These are phyloP conservation scores for Psilocybe subaeruginosa DNA, from an alignment of 768 basidiomycete species.

Conservation along the genomic window DNA sequence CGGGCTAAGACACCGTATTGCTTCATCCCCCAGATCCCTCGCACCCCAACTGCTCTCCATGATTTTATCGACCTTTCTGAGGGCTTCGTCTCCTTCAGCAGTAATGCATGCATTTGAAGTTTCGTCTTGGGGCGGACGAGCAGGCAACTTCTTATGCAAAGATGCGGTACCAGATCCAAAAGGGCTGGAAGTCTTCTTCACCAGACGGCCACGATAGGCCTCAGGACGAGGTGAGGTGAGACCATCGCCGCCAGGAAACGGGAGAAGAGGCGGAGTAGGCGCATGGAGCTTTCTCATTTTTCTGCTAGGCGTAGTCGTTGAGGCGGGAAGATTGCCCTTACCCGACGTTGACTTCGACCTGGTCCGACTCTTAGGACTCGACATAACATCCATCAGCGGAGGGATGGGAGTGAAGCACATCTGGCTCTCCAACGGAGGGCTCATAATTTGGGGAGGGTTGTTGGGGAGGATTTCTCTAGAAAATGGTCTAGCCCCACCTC, in stretches of 20 bases:
- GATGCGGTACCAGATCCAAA: slow-evolving; percentile 1
- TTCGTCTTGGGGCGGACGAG: slow-evolving; percentile 1
- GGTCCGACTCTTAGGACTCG: not conserved
- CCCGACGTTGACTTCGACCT: not conserved
- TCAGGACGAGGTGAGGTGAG: not conserved
- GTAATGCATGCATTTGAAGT: not conserved
- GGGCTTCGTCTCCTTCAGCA: slow-evolving; percentile 22
- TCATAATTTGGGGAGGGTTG: slow-evolving; percentile 61
- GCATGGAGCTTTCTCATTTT: slow-evolving; percentile 2
- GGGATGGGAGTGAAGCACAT: slow-evolving; percentile 54
- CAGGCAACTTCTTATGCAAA: slow-evolving; percentile 1
- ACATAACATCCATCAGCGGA: not conserved
- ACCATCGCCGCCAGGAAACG: not conserved
- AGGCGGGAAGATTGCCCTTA: not conserved
- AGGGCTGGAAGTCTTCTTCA: slow-evolving; percentile 1
- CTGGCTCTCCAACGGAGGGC: slow-evolving; percentile 55
- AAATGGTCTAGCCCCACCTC: not conserved
- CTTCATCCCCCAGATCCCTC: slow-evolving; percentile 20
- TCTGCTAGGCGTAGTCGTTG: slow-evolving; percentile 3
- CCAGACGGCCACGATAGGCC: not conserved
- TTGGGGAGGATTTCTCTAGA: slow-evolving; percentile 44
- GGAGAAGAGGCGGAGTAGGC: not conserved
- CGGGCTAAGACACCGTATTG: slow-evolving; percentile 22
- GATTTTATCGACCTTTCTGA: slow-evolving; percentile 38
- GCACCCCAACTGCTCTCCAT: slow-evolving; percentile 37